Evolutionary conservation across 1,139 yeast genomes (phyloP).

Genomic region (Yamadazyma oceani): DNA sequence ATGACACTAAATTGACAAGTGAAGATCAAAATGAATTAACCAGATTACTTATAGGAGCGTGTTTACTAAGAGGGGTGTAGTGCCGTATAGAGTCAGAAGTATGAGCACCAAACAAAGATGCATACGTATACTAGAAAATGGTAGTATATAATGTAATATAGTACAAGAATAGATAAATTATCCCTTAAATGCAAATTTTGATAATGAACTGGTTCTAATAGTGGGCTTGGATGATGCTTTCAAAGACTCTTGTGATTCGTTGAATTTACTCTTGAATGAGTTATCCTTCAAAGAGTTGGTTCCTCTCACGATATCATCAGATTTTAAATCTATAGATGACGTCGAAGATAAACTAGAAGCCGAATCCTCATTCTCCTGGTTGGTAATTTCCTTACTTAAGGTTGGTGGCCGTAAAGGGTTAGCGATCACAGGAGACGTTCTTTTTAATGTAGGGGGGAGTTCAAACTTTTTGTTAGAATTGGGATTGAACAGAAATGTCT

Average conservation of each 20-base stretch:
- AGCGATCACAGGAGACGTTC: neutral
- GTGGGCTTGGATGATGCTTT: neutral
- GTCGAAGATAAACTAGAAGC: constrained; percentile 4
- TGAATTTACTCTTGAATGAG: neutral
- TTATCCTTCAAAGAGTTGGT: too few species aligned
- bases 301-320: constrained; percentile 12
- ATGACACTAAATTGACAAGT: constrained; percentile 26
- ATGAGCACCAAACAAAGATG: too few species aligned
- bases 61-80: constrained; percentile 35
- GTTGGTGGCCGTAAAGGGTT: neutral
- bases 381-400: too few species aligned
- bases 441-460: constrained; percentile 1
- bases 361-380: neutral
- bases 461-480: constrained; percentile 1
- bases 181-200: constrained; percentile 19
- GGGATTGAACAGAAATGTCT: constrained; percentile 26
- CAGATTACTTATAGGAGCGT: constrained; percentile 39
- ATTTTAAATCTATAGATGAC: constrained; percentile 12
- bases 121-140: neutral
- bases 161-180: neutral
- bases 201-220: constrained; percentile 10
- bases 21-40: constrained; percentile 27
- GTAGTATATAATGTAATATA: constrained; percentile 3
- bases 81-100: constrained; percentile 14
- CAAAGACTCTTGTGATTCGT: neutral